These are phyloP conservation scores for Talaromyces albobiverticillius DNA, from an alignment of 2,329 filamentous ascomycete species.

Conservation along the genomic window DNA sequence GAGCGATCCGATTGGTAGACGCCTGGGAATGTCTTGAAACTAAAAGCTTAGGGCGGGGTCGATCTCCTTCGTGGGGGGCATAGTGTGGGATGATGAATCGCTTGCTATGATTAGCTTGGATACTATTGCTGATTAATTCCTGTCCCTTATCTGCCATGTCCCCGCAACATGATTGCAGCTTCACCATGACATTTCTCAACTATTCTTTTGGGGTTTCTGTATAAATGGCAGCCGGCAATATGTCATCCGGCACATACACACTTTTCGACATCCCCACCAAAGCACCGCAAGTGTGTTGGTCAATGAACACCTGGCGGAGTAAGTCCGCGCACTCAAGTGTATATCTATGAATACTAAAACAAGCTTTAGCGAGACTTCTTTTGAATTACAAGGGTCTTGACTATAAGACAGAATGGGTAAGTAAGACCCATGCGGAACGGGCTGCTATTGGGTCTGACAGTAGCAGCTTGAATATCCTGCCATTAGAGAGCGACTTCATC, in stretches of 20 bases:
- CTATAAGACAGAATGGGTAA: constrained; percentile 47
- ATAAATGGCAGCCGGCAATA: background rate
- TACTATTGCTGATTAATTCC: too few relatives aligned
- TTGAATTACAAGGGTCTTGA: constrained; percentile 67
- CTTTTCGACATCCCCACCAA: constrained; percentile 10
- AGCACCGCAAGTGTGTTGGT: constrained; percentile 48
- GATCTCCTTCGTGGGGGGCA: too few relatives aligned
- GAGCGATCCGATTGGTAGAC: too few relatives aligned
- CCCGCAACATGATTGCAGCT: too few relatives aligned
- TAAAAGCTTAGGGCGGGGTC: too few relatives aligned
- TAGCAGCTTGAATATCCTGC: constrained; percentile 4
- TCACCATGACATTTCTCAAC: background rate
- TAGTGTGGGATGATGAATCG: too few relatives aligned
- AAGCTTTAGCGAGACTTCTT: constrained; percentile 55
- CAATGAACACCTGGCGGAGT: constrained; percentile 71
- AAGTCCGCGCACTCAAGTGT: constrained; percentile 20
- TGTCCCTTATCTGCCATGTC: too few relatives aligned
- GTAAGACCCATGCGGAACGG: background rate
- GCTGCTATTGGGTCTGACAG: background rate
- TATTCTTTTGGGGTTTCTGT: background rate
- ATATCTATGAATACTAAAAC: background rate
- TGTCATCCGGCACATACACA: background rate
- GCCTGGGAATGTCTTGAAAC: too few relatives aligned
- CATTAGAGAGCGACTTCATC: background rate
- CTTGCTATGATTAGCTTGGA: too few relatives aligned